Evolutionary conservation across 2,329 filamentous ascomycete genomes (phyloP).

Genomic region (Fusarium musae): DNA sequence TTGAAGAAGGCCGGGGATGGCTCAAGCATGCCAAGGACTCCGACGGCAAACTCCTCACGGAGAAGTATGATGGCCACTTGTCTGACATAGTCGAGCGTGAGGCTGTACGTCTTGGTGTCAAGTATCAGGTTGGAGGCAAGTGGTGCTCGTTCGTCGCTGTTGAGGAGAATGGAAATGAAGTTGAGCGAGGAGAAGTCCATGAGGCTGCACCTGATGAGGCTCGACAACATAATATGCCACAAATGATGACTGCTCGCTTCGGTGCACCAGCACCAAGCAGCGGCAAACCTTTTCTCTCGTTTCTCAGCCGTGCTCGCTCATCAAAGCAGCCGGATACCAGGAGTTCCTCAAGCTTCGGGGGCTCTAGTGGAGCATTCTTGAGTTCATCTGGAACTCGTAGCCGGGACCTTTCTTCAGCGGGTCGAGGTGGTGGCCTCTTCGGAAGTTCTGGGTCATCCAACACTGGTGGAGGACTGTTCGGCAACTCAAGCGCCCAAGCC

Average conservation of each 20-base stretch:
- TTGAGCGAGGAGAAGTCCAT: background rate
- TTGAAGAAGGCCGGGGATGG: constrained; percentile 78
- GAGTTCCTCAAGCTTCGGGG: background rate
- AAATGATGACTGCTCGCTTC: background rate
- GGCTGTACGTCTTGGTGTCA: constrained; percentile 71
- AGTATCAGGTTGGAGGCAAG: constrained; percentile 74
- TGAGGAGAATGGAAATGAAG: constrained; percentile 51
- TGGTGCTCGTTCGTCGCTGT: constrained; percentile 80
- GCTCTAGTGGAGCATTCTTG: rapidly evolving
- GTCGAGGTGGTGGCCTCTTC: background rate
- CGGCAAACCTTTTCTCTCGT: too few species aligned
- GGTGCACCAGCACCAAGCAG: too few species aligned
- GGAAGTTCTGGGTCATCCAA: background rate
- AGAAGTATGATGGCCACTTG: constrained; percentile 62
- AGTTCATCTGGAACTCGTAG: background rate
- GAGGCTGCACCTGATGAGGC: background rate
- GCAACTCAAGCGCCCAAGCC: background rate
- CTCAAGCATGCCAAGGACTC: constrained; percentile 61
- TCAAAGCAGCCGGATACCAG: too few species aligned
- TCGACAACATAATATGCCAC: too few species aligned
- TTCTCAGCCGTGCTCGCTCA: too few species aligned
- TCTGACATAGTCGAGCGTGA: constrained; percentile 72
- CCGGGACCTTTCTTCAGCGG: background rate
- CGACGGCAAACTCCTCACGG: constrained; percentile 56
- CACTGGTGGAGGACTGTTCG: background rate